Conservation (phyloP, 306 rosid genomes). For the Styphnolobium japonicum region DNA sequence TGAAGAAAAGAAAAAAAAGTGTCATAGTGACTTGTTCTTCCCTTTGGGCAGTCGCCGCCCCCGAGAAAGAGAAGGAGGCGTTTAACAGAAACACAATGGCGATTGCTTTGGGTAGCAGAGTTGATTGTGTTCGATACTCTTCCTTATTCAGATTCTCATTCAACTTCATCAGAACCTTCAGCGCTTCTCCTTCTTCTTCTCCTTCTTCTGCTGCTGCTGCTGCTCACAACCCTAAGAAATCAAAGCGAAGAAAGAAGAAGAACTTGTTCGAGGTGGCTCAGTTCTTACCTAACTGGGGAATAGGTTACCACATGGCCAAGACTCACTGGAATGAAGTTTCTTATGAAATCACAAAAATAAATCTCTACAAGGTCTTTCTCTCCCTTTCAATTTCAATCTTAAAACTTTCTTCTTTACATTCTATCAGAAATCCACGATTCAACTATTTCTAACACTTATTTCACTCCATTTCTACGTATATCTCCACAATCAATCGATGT, state of each 20-base stretch:
- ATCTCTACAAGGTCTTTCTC: constrained; percentile 83
- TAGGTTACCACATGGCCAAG: constrained; percentile 91
- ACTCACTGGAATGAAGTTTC: constrained; percentile 83
- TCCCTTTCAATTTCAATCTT: neutral
- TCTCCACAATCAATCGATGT: neutral
- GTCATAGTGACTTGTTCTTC: neutral
- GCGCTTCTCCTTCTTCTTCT: constrained; percentile 31
- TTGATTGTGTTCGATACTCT: constrained; percentile 33
- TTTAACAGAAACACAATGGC: constrained; percentile 43
- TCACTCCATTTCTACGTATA: neutral
- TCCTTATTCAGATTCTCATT: constrained; percentile 42
- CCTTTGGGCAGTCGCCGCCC: neutral
- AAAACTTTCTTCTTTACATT: neutral
- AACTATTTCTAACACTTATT: neutral
- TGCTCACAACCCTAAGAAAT: constrained; percentile 48
- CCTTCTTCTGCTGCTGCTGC: constrained; percentile 29
- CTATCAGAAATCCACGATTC: neutral
- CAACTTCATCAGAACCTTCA: constrained; percentile 53
- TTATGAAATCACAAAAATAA: constrained; percentile 82
- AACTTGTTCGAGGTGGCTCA: constrained; percentile 90
- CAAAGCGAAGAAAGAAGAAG: constrained; percentile 83
- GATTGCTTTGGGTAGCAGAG: constrained; percentile 42
- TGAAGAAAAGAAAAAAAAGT: neutral
- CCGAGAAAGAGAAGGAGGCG: neutral
- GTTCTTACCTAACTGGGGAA: constrained; percentile 89